A percentile compares a stretch with the other conserved stretches of the same genome.
Conservation (phyloP, 306 rosid species). For the Glycyrrhiza uralensis region DNA sequence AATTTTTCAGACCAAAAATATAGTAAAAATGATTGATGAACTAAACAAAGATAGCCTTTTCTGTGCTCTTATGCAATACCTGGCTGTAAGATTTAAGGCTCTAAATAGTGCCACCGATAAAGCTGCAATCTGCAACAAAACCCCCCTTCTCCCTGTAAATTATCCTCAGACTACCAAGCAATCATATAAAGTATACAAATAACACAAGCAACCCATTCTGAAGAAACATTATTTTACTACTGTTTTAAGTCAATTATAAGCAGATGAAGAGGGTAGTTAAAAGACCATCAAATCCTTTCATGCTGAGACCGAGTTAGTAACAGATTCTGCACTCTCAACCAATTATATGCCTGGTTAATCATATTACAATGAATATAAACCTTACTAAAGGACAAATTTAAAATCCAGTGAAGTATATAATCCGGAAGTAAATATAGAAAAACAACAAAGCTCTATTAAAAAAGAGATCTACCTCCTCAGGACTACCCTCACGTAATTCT, state of each 20-base stretch:
- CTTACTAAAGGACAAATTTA: constrained; percentile 7
- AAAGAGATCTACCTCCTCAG: constrained; percentile 75
- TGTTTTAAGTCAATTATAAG: constrained; percentile 4
- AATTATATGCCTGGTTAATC: background rate
- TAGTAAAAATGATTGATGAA: constrained; percentile 16
- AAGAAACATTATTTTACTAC: constrained; percentile 12
- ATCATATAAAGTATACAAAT: background rate
- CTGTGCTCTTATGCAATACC: constrained; percentile 44
- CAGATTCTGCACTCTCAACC: constrained; percentile 4
- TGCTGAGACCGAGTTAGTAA: constrained; percentile 4
- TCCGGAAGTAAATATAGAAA: constrained; percentile 3
- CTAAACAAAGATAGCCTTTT: constrained; percentile 9
- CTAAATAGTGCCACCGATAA: constrained; percentile 82
- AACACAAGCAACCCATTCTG: background rate
- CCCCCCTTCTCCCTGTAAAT: background rate
- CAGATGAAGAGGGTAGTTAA: background rate
- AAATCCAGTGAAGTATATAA: constrained; percentile 8
- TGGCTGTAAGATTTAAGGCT: constrained; percentile 74
- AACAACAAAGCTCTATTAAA: constrained; percentile 1
- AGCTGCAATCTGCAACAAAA: constrained; percentile 75
- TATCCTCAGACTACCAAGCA: constrained; percentile 14
- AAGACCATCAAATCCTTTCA: constrained; percentile 23
- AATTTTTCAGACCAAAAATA: background rate
- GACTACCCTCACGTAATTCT: constrained; percentile 64
- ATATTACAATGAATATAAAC: background rate